A percentile compares a stretch with the other conserved stretches of the same genome.
Conservation (phyloP, 345 rosid genomes). For the Salix suchowensis region DNA sequence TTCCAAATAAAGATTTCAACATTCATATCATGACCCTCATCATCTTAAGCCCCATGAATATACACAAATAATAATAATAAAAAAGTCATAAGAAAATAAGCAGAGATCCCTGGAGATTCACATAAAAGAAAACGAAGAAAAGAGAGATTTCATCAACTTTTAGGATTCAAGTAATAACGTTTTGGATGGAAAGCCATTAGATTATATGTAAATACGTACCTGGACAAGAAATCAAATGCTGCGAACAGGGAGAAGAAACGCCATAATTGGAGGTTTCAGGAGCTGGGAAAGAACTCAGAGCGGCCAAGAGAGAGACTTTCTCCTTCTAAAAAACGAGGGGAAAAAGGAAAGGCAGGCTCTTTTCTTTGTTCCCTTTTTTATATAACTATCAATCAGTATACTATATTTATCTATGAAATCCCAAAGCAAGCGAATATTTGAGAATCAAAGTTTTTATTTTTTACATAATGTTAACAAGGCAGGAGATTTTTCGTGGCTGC, state of each 20-base stretch:
- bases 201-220: neutral
- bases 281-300: slow-evolving; percentile 3
- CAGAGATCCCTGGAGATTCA: neutral
- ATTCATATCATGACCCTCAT: neutral
- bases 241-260: slow-evolving; percentile 1
- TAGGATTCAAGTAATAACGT: neutral
- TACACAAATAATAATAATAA: neutral
- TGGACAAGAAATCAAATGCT: slow-evolving; percentile 8
- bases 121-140: no score
- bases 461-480: neutral
- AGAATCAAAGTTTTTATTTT: neutral
- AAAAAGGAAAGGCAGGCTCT: neutral
- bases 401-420: neutral
- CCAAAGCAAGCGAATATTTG: slow-evolving; percentile 6
- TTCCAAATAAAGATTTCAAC: neutral
- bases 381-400: no score
- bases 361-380: no score
- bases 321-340: neutral
- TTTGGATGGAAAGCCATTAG: no score
- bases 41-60: neutral
- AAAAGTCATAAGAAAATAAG: no score
- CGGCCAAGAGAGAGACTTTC: neutral
- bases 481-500: slow-evolving; percentile 24
- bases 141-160: neutral
- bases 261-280: slow-evolving; percentile 14